phyloP scores from a whole-genome alignment of 306 rosid genomes.

The Prunus fruticosa region DNA sequence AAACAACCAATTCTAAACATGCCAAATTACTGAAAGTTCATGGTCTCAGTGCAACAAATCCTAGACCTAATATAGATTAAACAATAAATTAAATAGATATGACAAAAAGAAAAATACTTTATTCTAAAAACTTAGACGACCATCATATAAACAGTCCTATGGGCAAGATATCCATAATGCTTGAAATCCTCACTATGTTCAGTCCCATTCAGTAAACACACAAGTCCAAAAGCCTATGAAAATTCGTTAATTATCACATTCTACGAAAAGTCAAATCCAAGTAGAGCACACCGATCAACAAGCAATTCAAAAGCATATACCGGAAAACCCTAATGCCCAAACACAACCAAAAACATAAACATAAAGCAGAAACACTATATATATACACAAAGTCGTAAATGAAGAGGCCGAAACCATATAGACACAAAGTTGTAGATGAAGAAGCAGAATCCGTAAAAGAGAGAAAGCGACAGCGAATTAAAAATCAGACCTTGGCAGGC shows the following conservation, averaged over 20 bases:
- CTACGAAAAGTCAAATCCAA: neutral
- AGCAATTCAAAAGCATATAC: neutral
- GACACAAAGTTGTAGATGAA: neutral
- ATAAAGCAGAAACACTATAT: neutral
- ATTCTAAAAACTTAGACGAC: neutral
- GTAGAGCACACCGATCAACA: neutral
- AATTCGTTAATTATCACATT: neutral
- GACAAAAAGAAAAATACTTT: neutral
- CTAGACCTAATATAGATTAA: neutral
- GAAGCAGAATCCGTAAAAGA: conserved; percentile 4
- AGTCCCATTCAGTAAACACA: neutral
- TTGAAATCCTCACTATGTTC: neutral
- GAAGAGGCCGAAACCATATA: conserved; percentile 4
- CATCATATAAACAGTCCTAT: neutral
- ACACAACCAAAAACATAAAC: neutral
- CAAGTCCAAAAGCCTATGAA: neutral
- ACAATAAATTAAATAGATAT: neutral
- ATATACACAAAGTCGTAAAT: neutral
- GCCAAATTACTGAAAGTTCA: neutral
- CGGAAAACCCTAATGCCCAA: neutral
- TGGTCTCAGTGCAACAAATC: neutral
- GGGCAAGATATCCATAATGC: neutral
- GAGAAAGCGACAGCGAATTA: conserved; percentile 13
- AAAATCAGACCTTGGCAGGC: conserved; percentile 84
- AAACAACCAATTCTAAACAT: neutral